phyloP scores from a whole-genome alignment of 345 rosid species.

The Raphanus sativus region DNA sequence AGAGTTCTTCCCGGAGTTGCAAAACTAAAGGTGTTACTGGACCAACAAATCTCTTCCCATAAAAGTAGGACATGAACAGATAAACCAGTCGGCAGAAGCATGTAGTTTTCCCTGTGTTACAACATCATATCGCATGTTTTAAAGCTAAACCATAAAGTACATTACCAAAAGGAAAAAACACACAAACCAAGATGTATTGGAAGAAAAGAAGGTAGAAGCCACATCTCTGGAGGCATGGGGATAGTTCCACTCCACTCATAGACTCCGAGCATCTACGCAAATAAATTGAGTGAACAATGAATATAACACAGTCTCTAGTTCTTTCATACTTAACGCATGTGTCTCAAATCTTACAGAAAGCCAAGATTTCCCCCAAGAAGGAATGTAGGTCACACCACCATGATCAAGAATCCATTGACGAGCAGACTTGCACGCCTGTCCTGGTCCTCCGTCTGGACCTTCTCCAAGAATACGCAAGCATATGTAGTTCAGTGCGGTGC shows the following conservation, averaged over 20 bases:
- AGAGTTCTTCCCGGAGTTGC: slow-evolving; percentile 58
- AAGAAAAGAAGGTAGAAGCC: slow-evolving; percentile 59
- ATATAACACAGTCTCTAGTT: too few relatives aligned
- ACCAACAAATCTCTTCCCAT: slow-evolving; percentile 63
- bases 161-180: background rate
- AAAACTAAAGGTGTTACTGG: slow-evolving; percentile 41
- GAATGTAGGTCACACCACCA: slow-evolving; percentile 63
- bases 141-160: too few relatives aligned
- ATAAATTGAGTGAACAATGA: too few relatives aligned
- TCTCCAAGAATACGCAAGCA: slow-evolving; percentile 57
- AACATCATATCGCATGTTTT: too few relatives aligned
- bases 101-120: slow-evolving; percentile 51
- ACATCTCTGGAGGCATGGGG: slow-evolving; percentile 65
- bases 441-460: slow-evolving; percentile 38
- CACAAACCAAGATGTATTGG: slow-evolving; percentile 59
- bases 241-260: slow-evolving; percentile 79
- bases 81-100: slow-evolving; percentile 58
- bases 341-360: slow-evolving; percentile 36
- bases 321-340: too few relatives aligned
- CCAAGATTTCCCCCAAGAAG: slow-evolving; percentile 86
- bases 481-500: slow-evolving; percentile 51
- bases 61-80: slow-evolving; percentile 61
- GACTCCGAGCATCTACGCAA: slow-evolving; percentile 57
- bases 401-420: slow-evolving; percentile 60
- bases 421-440: slow-evolving; percentile 47